phyloP scores from a whole-genome alignment of 495 filamentous ascomycete genomes.

The Hypomontagnella monticulosa region DNA sequence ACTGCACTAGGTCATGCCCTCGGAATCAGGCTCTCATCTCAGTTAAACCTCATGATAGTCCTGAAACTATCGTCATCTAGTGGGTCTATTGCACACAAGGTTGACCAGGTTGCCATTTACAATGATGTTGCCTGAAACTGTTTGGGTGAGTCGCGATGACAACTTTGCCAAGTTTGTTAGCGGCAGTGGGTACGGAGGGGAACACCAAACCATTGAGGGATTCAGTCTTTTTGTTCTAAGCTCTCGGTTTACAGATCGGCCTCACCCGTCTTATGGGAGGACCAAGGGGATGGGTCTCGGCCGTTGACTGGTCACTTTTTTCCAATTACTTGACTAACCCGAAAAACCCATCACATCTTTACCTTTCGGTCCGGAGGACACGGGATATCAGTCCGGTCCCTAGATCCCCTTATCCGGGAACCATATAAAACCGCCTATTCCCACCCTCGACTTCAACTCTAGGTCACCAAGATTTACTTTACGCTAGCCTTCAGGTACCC shows the following conservation, averaged over 20 bases:
- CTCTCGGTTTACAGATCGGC: constrained; percentile 54
- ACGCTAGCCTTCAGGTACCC: not conserved
- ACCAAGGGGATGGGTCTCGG: constrained; percentile 34
- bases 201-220: constrained; percentile 34
- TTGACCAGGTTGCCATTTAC: constrained; percentile 6
- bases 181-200: constrained; percentile 1
- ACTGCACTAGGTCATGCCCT: not conserved
- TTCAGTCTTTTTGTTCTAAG: constrained; percentile 42
- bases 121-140: constrained; percentile 22
- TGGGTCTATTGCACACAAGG: constrained; percentile 1
- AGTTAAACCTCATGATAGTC: constrained; percentile 25
- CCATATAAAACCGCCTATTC: constrained; percentile 9
- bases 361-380: constrained; percentile 4
- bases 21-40: not conserved
- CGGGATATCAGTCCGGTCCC: constrained; percentile 5
- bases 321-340: constrained; percentile 25
- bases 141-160: not conserved
- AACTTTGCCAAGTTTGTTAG: constrained; percentile 2
- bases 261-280: constrained; percentile 57
- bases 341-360: constrained; percentile 1
- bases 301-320: constrained; percentile 38
- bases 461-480: not conserved
- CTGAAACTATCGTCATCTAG: constrained; percentile 3
- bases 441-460: constrained; percentile 9
- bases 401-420: constrained; percentile 6